A percentile compares a stretch with the other conserved stretches of the same genome.
Conservation (phyloP, 2,329 filamentous ascomycete species). For the Diaporthe eres region DNA sequence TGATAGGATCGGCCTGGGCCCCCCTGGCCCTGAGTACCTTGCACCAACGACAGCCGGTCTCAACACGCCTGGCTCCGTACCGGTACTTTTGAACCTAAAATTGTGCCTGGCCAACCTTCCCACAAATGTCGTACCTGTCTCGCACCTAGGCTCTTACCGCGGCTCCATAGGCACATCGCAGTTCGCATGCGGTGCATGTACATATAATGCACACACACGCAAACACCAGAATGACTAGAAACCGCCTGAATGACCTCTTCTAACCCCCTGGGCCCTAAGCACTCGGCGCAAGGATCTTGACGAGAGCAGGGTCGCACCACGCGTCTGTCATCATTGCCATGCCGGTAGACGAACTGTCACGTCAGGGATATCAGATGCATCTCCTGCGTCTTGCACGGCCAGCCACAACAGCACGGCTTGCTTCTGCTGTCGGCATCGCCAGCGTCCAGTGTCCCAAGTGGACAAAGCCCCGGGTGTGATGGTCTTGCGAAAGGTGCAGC, state of each 20-base stretch:
- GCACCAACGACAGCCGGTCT: conserved; percentile 2
- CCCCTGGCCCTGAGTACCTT: conserved; percentile 16
- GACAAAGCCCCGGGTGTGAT: conserved; percentile 36
- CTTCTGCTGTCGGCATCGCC: conserved; percentile 18
- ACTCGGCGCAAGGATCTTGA: neutral
- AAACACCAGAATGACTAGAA: neutral
- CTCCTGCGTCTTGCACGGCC: conserved; percentile 28
- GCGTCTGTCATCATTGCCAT: conserved; percentile 34
- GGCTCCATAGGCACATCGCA: neutral
- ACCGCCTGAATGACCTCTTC: neutral
- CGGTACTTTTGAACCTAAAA: conserved; percentile 26
- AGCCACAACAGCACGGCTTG: conserved; percentile 27
- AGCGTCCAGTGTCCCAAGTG: conserved; percentile 27
- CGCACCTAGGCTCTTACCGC: neutral
- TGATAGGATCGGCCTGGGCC: neutral
- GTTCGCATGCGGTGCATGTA: neutral
- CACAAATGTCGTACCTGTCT: neutral
- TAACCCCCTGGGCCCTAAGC: neutral
- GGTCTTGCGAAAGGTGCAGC: conserved; percentile 37
- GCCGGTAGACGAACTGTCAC: conserved; percentile 36
- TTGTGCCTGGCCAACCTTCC: conserved; percentile 14
- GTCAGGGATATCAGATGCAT: conserved; percentile 24
- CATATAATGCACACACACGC: neutral
- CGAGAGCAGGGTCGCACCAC: conserved; percentile 27
- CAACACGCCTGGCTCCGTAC: neutral